Evolutionary conservation across 306 rosid genomes (phyloP).

Genomic region (Rosa lucieae): DNA sequence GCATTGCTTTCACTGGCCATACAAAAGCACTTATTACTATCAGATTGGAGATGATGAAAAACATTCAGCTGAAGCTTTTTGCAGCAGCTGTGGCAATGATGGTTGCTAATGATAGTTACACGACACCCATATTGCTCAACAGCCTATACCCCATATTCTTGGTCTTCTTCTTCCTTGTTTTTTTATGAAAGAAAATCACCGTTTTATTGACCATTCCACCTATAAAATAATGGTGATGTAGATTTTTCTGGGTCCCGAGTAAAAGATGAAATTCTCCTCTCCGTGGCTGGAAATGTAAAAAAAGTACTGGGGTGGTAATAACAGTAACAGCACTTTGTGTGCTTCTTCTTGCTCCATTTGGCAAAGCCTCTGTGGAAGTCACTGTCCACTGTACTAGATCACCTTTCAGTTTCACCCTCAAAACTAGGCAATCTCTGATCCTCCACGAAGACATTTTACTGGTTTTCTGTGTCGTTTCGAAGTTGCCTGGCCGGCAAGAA

Average conservation of each 20-base stretch:
- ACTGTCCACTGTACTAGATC: neutral
- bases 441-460: neutral
- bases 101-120: slow-evolving; percentile 18
- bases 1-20: slow-evolving; percentile 22
- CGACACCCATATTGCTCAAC: slow-evolving; percentile 13
- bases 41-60: slow-evolving; percentile 26
- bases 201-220: neutral
- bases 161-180: slow-evolving; percentile 19
- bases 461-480: neutral
- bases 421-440: neutral
- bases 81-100: slow-evolving; percentile 22
- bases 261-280: neutral
- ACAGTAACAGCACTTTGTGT: neutral
- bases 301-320: neutral
- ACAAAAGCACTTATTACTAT: slow-evolving; percentile 13
- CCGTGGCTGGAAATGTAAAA: slow-evolving; percentile 3
- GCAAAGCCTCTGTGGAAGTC: neutral
- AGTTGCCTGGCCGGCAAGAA: slow-evolving; percentile 20
- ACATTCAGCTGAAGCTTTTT: neutral
- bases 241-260: slow-evolving; percentile 16
- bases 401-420: neutral
- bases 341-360: slow-evolving; percentile 16
- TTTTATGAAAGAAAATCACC: neutral
- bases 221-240: neutral
- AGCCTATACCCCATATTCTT: slow-evolving; percentile 18